Conservation (phyloP, 73 alveolate genomes). For the Stentor roeselii region DNA sequence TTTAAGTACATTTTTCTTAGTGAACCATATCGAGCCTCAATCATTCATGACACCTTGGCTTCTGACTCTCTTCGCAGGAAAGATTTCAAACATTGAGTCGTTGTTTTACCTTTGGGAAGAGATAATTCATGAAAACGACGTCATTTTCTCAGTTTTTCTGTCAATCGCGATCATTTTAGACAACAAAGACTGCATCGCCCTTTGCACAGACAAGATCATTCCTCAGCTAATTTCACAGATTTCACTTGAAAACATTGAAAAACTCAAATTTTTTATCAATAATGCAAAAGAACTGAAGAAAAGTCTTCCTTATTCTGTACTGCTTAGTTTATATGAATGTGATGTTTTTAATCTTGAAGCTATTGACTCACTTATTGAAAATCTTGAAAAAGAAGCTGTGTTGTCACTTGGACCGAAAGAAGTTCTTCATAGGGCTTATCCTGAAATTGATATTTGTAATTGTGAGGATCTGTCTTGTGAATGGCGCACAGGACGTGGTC, state of each 20-base stretch:
- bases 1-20: constrained; percentile 41
- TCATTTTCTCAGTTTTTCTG: neutral
- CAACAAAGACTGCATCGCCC: neutral
- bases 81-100: constrained; percentile 4
- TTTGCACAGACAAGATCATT: neutral
- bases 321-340: neutral
- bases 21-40: constrained; percentile 60
- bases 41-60: constrained; percentile 84
- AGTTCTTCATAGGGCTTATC: neutral
- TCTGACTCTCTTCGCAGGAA: constrained; percentile 68
- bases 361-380: neutral
- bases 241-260: neutral
- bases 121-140: neutral
- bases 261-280: neutral
- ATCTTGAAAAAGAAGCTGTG: neutral
- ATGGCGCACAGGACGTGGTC: neutral
- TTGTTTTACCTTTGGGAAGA: constrained; percentile 6
- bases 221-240: constrained; percentile 25
- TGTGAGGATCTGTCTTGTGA: neutral
- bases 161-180: neutral
- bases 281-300: neutral
- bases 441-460: neutral
- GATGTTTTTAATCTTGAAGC: neutral
- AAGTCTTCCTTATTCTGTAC: neutral
- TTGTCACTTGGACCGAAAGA: neutral